Evolutionary conservation across 257 asterid genomes (phyloP), one percentile per base, ranked within the genome.

Genomic region (Gardenia jasminoides): DNA sequence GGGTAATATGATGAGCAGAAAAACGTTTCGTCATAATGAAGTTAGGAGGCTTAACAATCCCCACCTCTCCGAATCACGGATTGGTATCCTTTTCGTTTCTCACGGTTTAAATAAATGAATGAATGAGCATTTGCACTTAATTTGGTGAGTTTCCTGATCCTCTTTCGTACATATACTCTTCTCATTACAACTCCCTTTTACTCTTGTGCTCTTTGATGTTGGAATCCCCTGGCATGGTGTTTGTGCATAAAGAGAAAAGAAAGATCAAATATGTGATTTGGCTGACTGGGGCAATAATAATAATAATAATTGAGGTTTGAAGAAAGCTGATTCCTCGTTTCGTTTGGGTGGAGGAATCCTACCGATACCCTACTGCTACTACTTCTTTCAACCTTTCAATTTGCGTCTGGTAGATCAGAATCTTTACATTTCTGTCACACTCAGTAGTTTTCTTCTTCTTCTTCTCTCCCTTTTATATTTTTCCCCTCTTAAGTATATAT

Each of bases 311-410:
- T 0, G 72, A 67, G 12, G 70, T 16, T 1, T 6, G 43, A 50
- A 22, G 41, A 48, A 46, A n/a, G 62, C 44, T 48, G 62, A 72
- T 46, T 73, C 66, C 47, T 50, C 62, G 46, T 72, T 36, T 36
- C 39, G 39, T 36, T 36, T 30, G 76, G 28, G 75, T 70, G 75
- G 75, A 26, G 59, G 75, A 70, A 70, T 70, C 58, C 75, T n/a
- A 70, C n/a, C 26, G 7, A 20, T 6, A 7, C 64, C 72, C 36
- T 36, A 6, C 15, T 36, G 2, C 26, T 36, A 48, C 36, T 36
- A 6, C 15, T 36, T 7, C 26, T 36, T 31, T 8, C 72, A 5
- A 36, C 28, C 46, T 67, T 67, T 33, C 26, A 46, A 44, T 44
- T 70, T 70, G 13, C 59, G 9, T 44, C 75, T 44, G 20, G 28